Percentiles rank a stretch among this genome's conserved stretches.
Conservation (phyloP, 2,329 filamentous ascomycete genomes). For the Phaeophleospora eucalypticola region DNA sequence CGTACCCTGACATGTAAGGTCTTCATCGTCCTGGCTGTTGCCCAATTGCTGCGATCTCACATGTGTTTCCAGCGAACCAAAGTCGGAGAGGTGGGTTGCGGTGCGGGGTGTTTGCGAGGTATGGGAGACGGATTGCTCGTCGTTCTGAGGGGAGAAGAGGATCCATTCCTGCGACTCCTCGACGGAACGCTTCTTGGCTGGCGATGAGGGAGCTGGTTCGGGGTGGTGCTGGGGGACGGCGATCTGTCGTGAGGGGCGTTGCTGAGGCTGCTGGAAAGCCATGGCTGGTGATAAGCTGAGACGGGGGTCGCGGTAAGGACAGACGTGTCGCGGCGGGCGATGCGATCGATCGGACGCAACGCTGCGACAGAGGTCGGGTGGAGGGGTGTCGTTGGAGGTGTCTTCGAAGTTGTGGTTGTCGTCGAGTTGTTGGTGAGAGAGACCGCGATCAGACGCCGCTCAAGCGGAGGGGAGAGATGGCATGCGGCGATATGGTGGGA, state of each 20-base stretch:
- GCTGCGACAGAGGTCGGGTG: neutral
- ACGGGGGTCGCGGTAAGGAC: slow-evolving; percentile 1
- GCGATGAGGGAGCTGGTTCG: slow-evolving; percentile 27
- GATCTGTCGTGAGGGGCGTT: slow-evolving; percentile 17
- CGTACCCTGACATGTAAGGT: slow-evolving; percentile 40
- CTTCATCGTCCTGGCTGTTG: slow-evolving; percentile 40
- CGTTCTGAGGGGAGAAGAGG: slow-evolving; percentile 69
- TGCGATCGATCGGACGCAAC: neutral
- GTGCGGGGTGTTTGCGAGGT: slow-evolving; percentile 64
- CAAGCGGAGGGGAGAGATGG: slow-evolving; percentile 6
- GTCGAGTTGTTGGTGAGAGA: neutral
- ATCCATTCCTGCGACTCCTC: slow-evolving; percentile 92
- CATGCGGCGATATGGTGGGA: neutral
- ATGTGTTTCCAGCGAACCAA: slow-evolving; percentile 70
- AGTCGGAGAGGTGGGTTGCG: slow-evolving; percentile 70
- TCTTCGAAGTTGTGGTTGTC: neutral
- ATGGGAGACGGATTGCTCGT: slow-evolving; percentile 61
- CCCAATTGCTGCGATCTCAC: slow-evolving; percentile 50
- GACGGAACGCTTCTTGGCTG: slow-evolving; percentile 44
- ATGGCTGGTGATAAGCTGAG: slow-evolving; percentile 12
- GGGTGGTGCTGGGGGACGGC: slow-evolving; percentile 15
- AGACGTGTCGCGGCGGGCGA: neutral
- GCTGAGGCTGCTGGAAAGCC: slow-evolving; percentile 24
- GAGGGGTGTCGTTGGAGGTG: no score
- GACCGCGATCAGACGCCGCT: neutral